Conservation (phyloP, 164 flowering plant genomes). For the Saururus chinensis region DNA sequence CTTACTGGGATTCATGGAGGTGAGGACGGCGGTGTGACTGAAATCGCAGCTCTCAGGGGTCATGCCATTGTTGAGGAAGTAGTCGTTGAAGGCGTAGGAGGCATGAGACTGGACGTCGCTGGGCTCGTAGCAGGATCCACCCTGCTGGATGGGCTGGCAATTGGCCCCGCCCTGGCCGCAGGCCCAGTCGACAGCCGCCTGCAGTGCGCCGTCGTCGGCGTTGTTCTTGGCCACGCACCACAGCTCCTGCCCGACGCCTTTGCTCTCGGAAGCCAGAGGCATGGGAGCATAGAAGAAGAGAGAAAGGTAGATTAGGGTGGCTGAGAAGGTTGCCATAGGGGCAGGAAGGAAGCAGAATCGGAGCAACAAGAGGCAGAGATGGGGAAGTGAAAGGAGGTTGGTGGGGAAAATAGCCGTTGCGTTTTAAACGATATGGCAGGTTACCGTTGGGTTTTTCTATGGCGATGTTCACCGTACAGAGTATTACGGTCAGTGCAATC, state of each 20-base stretch:
- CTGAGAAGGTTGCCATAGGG: not conserved
- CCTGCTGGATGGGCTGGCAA: conserved; percentile 55
- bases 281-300: conserved; percentile 4
- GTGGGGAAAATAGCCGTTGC: not conserved
- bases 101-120: conserved; percentile 44
- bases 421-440: not conserved
- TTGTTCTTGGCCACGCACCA: conserved; percentile 98
- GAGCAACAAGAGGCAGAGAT: not conserved
- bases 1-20: conserved; percentile 74
- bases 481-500: too few relatives aligned
- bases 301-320: not conserved
- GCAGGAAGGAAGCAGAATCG: not conserved
- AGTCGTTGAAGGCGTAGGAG: conserved; percentile 77
- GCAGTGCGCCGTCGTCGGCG: conserved; percentile 63
- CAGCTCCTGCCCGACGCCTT: conserved; percentile 15
- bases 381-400: not conserved
- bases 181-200: conserved; percentile 74
- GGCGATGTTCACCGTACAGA: too few relatives aligned
- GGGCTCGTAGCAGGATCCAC: conserved; percentile 55
- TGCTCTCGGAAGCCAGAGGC: not conserved
- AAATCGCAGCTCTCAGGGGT: conserved; percentile 55
- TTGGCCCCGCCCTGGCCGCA: conserved; percentile 71
- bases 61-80: conserved; percentile 40
- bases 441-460: too few relatives aligned
- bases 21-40: conserved; percentile 48